Base-by-base conservation (phyloP, 495 filamentous ascomycete genomes). In the Penicillium odoratum region DNA sequence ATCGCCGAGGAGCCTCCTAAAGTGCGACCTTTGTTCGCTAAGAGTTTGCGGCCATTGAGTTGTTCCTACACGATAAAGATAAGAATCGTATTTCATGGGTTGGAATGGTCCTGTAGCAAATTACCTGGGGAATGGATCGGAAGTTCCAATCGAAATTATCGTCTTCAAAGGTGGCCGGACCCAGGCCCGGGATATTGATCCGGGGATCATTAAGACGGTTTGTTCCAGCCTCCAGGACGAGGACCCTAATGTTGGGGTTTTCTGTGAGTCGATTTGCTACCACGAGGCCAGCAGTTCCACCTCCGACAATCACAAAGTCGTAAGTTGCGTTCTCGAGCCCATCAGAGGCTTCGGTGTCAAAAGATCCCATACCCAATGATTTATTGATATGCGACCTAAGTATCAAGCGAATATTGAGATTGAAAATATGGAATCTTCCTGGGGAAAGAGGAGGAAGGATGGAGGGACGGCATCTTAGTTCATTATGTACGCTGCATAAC, bases 1-100 rank as follows among this genome's bases (percentile, higher is more conserved):
- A 87, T 74, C 0, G 74, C 79, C 11, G 78, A 83, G 8, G 78
- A 79, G 9, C 84, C 85, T 7, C 85, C 84, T 3, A 86, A 63
- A 13, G 75, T 74, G 53, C 80, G 80, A n/a, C 81, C 83, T 7
- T 76, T 75, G 16, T 70, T 57, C 13, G 59, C 61, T 7, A 43
- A 31, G 13, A 65, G 15, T 13, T 38, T 36, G 7, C 68, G 62
- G 31, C 57, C 63, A 51, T 71, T 64, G 5, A 74, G 55, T 46
- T 63, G 51, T 18, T 53, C 46, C 69, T 72, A 42, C 33, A 0
- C 21, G 21, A 21, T 21, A 21, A 21, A 21, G 21, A 21, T 21
- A 21, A 21, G 21, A 21, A 21, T 21, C 21, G 21, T 21, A 21
- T 21, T 21, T 21, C 21, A 21, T 21, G 21, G 2, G 21, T 21